Evolutionary conservation across 225 moss, liverwort and hornwort species (phyloP).

Genomic region (Physcomitrellopsis africana): DNA sequence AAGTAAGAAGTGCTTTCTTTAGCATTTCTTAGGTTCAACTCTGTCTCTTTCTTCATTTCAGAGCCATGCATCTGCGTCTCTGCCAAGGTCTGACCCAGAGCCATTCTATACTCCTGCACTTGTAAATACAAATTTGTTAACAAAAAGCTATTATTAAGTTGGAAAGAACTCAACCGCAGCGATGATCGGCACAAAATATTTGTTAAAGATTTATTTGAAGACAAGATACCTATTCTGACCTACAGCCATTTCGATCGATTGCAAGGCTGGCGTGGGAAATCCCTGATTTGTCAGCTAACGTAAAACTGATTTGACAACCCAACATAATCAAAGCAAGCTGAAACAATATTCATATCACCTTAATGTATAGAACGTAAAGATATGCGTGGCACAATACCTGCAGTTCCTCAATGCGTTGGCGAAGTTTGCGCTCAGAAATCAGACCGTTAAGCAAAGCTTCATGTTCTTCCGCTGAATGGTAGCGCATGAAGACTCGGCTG

Average conservation of each 20-base stretch:
- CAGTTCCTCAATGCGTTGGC: constrained; percentile 91
- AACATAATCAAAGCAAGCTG: constrained; percentile 15
- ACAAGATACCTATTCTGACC: background rate
- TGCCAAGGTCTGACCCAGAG: constrained; percentile 77
- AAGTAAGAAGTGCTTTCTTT: constrained; percentile 69
- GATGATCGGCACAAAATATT: constrained; percentile 10
- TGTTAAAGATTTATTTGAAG: background rate
- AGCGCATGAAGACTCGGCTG: constrained; percentile 82
- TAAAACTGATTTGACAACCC: background rate
- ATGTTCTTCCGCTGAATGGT: constrained; percentile 89
- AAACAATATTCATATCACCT: background rate
- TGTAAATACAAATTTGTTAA: constrained; percentile 25
- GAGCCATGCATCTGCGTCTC: constrained; percentile 75
- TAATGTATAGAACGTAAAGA: background rate
- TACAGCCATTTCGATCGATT: constrained; percentile 3
- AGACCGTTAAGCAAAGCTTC: constrained; percentile 82
- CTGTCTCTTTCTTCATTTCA: constrained; percentile 83
- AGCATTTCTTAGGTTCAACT: constrained; percentile 68
- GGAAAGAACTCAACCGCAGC: constrained; percentile 9
- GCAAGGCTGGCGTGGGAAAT: constrained; percentile 1
- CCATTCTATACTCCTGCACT: constrained; percentile 89
- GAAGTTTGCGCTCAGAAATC: constrained; percentile 74
- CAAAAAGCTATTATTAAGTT: constrained; percentile 5
- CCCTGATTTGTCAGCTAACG: background rate
- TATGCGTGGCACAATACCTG: constrained; percentile 62